These are phyloP conservation scores for Aquilaria malaccensis DNA, from an alignment of 345 rosid genomes.

Conservation along the genomic window DNA sequence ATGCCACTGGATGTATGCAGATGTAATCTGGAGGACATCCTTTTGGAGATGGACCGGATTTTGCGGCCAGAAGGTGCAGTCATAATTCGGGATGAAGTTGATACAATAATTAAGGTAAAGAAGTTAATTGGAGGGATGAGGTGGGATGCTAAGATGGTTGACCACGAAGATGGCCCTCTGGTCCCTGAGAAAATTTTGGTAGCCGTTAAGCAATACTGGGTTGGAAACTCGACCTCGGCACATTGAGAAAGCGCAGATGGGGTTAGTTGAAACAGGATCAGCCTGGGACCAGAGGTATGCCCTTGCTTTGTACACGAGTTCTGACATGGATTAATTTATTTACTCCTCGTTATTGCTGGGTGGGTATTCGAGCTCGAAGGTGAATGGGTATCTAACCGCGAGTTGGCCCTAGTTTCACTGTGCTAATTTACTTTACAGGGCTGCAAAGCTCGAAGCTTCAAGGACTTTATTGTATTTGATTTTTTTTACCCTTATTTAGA, in stretches of 20 bases:
- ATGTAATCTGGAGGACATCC: slow-evolving; percentile 81
- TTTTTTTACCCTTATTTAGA: no score
- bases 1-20: slow-evolving; percentile 25
- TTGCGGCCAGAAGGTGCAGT: slow-evolving; percentile 97
- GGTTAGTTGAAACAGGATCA: neutral
- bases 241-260: slow-evolving; percentile 16
- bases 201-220: slow-evolving; percentile 98
- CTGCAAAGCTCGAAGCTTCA: no score
- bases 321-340: slow-evolving; percentile 20
- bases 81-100: slow-evolving; percentile 84
- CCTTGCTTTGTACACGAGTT: neutral
- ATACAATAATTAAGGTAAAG: slow-evolving; percentile 70
- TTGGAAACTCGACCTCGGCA: slow-evolving; percentile 63
- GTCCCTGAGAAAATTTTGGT: slow-evolving; percentile 84
- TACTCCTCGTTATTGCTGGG: neutral
- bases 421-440: no score
- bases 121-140: slow-evolving; percentile 78
- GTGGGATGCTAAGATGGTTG: slow-evolving; percentile 93
- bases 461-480: no score
- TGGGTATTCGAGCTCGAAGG: no score
- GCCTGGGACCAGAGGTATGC: neutral
- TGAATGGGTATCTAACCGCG: no score
- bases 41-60: slow-evolving; percentile 95
- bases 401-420: no score
- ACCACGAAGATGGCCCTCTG: slow-evolving; percentile 98